Percentiles rank a stretch among this genome's conserved stretches.
Evolutionary conservation across 2,329 filamentous ascomycete species (phyloP).

Genomic region (Diaporthe sp.): DNA sequence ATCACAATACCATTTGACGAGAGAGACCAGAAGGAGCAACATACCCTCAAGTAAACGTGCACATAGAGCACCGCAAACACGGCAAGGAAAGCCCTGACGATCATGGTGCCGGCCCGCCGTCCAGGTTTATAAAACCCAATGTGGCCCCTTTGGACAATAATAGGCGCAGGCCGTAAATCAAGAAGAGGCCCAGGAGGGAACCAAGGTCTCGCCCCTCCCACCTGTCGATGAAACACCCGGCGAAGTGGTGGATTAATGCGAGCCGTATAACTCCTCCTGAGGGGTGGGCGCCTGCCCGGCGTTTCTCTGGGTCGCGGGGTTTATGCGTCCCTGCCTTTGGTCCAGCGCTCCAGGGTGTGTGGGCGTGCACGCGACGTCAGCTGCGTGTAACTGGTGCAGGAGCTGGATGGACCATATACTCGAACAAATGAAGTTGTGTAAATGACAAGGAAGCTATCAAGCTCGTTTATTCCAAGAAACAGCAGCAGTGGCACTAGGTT

Average conservation of each 20-base stretch:
- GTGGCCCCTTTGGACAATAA: neutral
- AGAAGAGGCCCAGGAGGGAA: neutral
- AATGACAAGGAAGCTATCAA: neutral
- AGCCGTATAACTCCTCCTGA: too few relatives aligned
- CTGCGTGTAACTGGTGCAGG: neutral
- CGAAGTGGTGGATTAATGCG: slow-evolving; percentile 6
- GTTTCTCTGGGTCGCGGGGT: slow-evolving; percentile 4
- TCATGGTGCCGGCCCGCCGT: slow-evolving; percentile 29
- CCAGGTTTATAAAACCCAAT: neutral
- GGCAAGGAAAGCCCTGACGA: slow-evolving; percentile 36
- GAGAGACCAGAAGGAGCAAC: rapidly evolving
- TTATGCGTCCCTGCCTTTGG: neutral
- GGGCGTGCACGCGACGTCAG: neutral
- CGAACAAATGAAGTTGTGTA: neutral
- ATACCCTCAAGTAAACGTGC: slow-evolving; percentile 38
- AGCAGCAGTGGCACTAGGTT: neutral
- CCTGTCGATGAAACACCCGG: slow-evolving; percentile 24
- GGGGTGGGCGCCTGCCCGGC: neutral
- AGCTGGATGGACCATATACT: neutral
- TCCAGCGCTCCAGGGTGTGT: neutral
- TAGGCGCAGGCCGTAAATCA: too few relatives aligned
- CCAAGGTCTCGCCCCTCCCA: neutral
- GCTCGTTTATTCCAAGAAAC: neutral
- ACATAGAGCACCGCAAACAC: slow-evolving; percentile 38
- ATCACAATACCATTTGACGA: neutral